Evolutionary conservation across 768 basidiomycete genomes (phyloP).

Genomic region (Russula earlei): DNA sequence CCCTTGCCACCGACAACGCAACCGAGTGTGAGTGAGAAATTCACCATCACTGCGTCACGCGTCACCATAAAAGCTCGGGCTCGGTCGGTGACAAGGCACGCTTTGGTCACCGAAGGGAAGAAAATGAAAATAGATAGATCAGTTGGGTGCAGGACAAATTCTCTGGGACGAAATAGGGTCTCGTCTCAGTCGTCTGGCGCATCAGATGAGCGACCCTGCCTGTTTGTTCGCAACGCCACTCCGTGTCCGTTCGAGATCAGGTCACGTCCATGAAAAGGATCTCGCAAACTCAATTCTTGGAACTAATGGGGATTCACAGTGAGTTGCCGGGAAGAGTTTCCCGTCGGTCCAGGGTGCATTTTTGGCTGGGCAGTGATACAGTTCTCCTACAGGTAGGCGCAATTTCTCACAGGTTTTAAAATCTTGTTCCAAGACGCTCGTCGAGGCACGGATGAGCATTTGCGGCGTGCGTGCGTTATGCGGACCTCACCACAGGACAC

Average conservation of each 20-base stretch:
- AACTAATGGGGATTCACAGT: not conserved
- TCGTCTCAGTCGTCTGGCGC: not conserved
- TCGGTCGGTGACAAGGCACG: not conserved
- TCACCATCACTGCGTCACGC: no score
- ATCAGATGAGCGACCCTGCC: conserved; percentile 5
- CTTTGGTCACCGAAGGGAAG: not conserved
- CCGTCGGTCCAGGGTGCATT: not conserved
- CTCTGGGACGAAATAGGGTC: not conserved
- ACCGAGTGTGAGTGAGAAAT: no score
- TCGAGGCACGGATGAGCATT: not conserved
- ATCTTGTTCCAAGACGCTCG: not conserved
- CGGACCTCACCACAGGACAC: not conserved
- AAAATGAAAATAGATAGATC: not conserved
- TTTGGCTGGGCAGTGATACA: not conserved
- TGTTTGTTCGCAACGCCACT: conserved; percentile 7
- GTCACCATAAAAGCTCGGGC: not conserved
- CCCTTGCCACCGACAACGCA: no score
- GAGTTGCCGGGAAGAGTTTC: not conserved
- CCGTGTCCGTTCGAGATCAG: not conserved
- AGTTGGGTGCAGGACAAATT: not conserved
- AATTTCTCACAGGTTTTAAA: not conserved
- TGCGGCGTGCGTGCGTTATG: not conserved
- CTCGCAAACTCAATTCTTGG: not conserved
- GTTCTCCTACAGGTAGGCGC: not conserved
- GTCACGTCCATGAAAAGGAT: not conserved